Evolutionary conservation across 2,329 filamentous ascomycete species (phyloP).

Genomic region (Aspergillus quadricinctus): DNA sequence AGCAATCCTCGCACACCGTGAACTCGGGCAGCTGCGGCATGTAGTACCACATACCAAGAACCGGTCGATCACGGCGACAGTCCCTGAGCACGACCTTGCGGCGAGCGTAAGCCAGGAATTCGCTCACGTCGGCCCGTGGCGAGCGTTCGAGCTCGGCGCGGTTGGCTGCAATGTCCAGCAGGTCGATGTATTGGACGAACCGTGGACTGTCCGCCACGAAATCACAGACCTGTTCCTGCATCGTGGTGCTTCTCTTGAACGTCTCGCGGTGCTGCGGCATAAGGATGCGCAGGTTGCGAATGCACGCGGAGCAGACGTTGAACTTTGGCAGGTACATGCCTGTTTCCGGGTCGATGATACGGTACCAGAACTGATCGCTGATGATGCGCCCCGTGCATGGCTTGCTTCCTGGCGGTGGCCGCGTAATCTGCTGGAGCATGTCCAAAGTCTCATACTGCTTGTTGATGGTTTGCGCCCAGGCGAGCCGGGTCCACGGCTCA

Average conservation of each 20-base stretch:
- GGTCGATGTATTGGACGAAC: conserved; percentile 54
- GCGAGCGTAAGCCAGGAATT: conserved; percentile 61
- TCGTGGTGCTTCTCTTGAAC: conserved; percentile 51
- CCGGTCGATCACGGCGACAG: conserved; percentile 61
- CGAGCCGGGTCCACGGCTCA: conserved; percentile 75
- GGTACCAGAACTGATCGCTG: conserved; percentile 66
- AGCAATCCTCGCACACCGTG: conserved; percentile 84
- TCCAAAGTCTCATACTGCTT: conserved; percentile 62
- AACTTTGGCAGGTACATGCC: conserved; percentile 65
- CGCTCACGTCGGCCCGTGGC: conserved; percentile 50
- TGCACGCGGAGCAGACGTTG: conserved; percentile 69
- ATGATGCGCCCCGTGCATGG: conserved; percentile 56
- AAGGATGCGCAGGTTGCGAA: conserved; percentile 65
- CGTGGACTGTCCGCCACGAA: conserved; percentile 60
- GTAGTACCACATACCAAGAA: conserved; percentile 69
- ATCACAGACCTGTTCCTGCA: conserved; percentile 58
- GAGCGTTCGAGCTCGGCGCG: conserved; percentile 26
- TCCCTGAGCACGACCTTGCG: conserved; percentile 56
- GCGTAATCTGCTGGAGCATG: conserved; percentile 65
- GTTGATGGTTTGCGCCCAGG: conserved; percentile 75
- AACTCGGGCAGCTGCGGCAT: conserved; percentile 72
- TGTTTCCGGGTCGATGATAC: conserved; percentile 65
- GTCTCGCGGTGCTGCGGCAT: conserved; percentile 67
- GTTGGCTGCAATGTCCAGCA: conserved; percentile 52
- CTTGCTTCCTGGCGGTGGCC: conserved; percentile 53